Evolutionary conservation across 108 stramenopile species (phyloP).

Genomic region (Skeletonema potamos): DNA sequence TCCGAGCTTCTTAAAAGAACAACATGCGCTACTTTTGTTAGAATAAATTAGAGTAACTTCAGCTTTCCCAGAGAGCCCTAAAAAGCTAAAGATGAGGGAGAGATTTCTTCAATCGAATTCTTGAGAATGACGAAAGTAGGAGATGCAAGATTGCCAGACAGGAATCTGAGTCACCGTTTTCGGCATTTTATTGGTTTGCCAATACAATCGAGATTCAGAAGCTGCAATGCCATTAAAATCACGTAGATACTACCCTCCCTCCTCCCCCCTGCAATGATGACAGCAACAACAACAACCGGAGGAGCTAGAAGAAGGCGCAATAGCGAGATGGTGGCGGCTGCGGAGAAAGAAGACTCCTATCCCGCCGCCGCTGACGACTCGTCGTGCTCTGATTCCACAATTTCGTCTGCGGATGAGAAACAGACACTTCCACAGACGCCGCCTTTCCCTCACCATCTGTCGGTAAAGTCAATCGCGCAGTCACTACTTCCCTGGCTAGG

Average conservation of each 20-base stretch:
- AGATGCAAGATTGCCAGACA: not conserved
- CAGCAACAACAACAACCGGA: not conserved
- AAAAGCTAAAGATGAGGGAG: not conserved
- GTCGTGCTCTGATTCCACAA: not conserved
- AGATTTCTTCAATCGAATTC: not conserved
- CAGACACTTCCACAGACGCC: not conserved
- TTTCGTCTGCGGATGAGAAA: not conserved
- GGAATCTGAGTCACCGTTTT: not conserved
- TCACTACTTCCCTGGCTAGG: conserved; percentile 58
- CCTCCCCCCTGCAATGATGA: not conserved
- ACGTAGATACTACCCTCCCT: too few species aligned
- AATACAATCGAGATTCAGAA: too few species aligned
- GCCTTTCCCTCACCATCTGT: not conserved
- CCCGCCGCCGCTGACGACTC: not conserved
- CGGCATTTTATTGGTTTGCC: not conserved
- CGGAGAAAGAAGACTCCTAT: not conserved
- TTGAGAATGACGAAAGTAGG: not conserved
- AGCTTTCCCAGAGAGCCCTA: not conserved
- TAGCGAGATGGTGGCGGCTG: not conserved
- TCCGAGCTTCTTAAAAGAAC: not conserved
- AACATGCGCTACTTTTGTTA: not conserved
- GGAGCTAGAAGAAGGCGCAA: conserved; percentile 1
- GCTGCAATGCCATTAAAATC: too few species aligned
- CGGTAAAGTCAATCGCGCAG: not conserved
- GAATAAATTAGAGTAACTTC: not conserved